Base-by-base conservation (phyloP, 495 filamentous ascomycete genomes). In the Cenococcum geophilum region DNA sequence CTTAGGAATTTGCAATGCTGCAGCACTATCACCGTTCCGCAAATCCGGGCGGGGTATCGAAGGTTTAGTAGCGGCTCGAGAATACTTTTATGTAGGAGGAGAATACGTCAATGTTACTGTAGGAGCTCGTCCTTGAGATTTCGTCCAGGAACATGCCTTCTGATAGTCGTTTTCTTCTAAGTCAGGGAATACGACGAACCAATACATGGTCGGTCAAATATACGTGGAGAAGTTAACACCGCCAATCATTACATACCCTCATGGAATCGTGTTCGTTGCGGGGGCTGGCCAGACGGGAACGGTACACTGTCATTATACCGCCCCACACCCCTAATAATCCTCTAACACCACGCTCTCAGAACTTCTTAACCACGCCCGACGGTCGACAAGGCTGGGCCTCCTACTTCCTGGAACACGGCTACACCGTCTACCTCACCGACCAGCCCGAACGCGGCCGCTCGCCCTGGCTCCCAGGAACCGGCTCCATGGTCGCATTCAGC, bases 301-400 rank as follows among this genome's bases (percentile, higher is more conserved):
- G 8, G 58, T 65, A 43, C 35, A 35, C 37, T 42, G n/a, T n/a
- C n/a, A n/a, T n/a, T n/a, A n/a, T n/a, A n/a, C n/a, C n/a, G n/a
- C n/a, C n/a, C n/a, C n/a, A n/a, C n/a, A n/a, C n/a, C n/a, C n/a
- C n/a, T n/a, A n/a, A n/a, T n/a, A n/a, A n/a, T n/a, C n/a, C n/a
- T n/a, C 6, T 23, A 12, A 52, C 3, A 43, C 43, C 40, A 25
- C 12, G n/a, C n/a, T n/a, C n/a, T n/a, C n/a, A 59, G 58, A 68
- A 68, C 43, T 80, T 70, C 59, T 72, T 79, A 25, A 76, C 76
- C 62, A 81, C 75, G 20, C 78, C 78, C 1, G 77, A 81, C 60
- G 75, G 75, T 55, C 70, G 74, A 1, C 64, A 70, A 56, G 78
- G 79, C 45, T 81, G 78, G 77, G 72, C 76, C 2, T 76, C 75